A percentile compares a stretch with the other conserved stretches of the same genome.
phyloP scores from a whole-genome alignment of 192 early-diverging fungal species.

The Umbelopsis vinacea region DNA sequence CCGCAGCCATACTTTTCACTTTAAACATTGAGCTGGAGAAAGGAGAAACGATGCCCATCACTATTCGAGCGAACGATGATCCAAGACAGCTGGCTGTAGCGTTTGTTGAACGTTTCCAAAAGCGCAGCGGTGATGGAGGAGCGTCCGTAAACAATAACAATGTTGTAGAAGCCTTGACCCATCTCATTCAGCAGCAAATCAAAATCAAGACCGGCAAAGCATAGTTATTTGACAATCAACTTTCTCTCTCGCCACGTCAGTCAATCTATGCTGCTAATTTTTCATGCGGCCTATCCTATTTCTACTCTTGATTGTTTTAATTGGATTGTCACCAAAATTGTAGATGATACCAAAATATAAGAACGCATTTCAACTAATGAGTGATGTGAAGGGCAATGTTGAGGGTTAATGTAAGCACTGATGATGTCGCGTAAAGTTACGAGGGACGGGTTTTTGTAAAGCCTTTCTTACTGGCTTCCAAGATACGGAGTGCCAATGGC shows the following conservation, averaged over 20 bases:
- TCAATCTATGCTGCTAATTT: too few species aligned
- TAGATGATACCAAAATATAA: too few species aligned
- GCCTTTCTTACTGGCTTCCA: background rate
- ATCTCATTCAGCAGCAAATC: conserved; percentile 2
- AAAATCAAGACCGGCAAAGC: background rate
- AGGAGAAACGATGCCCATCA: conserved; percentile 13
- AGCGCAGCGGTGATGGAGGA: background rate
- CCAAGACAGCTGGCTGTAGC: conserved; percentile 20
- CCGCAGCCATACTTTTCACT: conserved; percentile 17
- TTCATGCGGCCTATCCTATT: too few species aligned
- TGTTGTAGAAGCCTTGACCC: background rate
- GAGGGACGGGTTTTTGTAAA: too few species aligned
- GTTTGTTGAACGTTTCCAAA: conserved; percentile 10
- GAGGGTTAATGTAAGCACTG: too few species aligned
- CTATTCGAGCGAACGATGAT: conserved; percentile 25
- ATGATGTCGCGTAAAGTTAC: too few species aligned
- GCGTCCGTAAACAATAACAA: background rate
- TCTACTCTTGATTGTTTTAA: too few species aligned
- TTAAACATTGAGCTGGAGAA: conserved; percentile 30
- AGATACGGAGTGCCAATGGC: background rate
- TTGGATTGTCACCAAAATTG: too few species aligned
- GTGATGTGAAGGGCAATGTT: too few species aligned
- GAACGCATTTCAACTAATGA: too few species aligned
- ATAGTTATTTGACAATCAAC: background rate
- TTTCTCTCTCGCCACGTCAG: too few species aligned